These are phyloP conservation scores for Metarhizium brunneum DNA, from an alignment of 2,329 filamentous ascomycete species.

Conservation along the genomic window DNA sequence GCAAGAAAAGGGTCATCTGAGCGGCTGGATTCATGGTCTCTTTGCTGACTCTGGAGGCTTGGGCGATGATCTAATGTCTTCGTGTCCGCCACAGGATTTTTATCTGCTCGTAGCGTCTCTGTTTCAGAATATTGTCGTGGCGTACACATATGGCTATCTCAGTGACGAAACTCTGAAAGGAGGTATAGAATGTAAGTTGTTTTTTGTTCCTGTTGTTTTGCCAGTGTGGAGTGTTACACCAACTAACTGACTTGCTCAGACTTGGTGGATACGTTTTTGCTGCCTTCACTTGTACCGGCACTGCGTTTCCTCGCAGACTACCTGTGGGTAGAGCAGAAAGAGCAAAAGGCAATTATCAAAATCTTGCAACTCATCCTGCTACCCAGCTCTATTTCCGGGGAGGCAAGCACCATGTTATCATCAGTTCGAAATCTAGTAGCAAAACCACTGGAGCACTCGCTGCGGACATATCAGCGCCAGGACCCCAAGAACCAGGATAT, in stretches of 20 bases:
- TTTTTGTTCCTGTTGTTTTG: background rate
- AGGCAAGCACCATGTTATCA: conserved; percentile 61
- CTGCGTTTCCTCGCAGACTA: conserved; percentile 63
- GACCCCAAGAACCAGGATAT: conserved; percentile 61
- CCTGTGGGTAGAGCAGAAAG: conserved; percentile 56
- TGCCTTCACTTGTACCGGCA: conserved; percentile 69
- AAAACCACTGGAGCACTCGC: conserved; percentile 55
- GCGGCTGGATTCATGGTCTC: conserved; percentile 68
- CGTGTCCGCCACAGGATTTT: conserved; percentile 74
- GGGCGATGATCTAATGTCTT: conserved; percentile 71
- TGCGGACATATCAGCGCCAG: conserved; percentile 56
- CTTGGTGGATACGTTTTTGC: conserved; percentile 67
- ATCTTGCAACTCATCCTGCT: conserved; percentile 65
- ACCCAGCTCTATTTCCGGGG: conserved; percentile 59
- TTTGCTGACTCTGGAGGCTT: conserved; percentile 67
- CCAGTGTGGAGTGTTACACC: background rate
- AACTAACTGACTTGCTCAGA: conserved; percentile 32
- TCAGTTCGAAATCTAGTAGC: conserved; percentile 65
- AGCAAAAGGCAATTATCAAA: conserved; percentile 60
- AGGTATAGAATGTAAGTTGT: conserved; percentile 61
- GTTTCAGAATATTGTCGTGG: conserved; percentile 66
- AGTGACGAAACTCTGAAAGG: conserved; percentile 62
- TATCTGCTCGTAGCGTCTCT: conserved; percentile 69
- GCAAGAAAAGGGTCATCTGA: conserved; percentile 56
- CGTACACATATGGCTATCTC: conserved; percentile 55